Evolutionary conservation across 2,329 filamentous ascomycete genomes (phyloP), one percentile per base, ranked within the genome.

Genomic region (Ramularia collo-cygni): DNA sequence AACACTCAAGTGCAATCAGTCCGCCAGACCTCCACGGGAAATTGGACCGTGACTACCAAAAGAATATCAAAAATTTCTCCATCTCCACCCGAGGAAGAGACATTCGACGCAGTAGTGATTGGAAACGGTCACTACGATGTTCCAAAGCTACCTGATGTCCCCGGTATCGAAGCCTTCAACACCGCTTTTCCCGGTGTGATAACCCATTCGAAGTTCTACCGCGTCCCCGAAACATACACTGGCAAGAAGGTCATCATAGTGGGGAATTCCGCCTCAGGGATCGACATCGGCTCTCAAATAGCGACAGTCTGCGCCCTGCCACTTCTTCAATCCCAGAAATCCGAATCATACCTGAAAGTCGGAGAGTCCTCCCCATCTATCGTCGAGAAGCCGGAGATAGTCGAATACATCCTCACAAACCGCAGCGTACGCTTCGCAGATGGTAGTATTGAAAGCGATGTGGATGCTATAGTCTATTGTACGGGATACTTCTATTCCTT

Each of bases 401-500:
- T 62, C 8, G 61, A 68, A 30, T 77, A 78, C 48, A 52, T 73
- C 64, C 56, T 83, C 0, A 63, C 71, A 3, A 65, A 74, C 37
- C 72, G 77, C 46, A 79, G 74, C 3, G 72, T 92, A 2, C 68
- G 73, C 21, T 85, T 93, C 47, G 69, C 71, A 28, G 72, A 86
- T 53, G 83, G 82, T 2, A 69, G 69, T 0, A 57, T 81, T 8
- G 83, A 87, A 55, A 65, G 65, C 3, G 67, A 79, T 24, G 64
- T 96, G 40, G 89, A 95, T 55, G 75, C 77, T 1, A 67, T 95
- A 4, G 60, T 96, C 18, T 95, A 90, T 62, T 89, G 85, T 60
- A 95, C 90, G 0, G 90, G 90, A 0, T 96, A 93, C 55, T 76
- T 94, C 41, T 95, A 85, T 64, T 80, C 81, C 4, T 84, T 83